phyloP scores from a whole-genome alignment of 2,329 filamentous ascomycete genomes.

The Fusarium sp. region DNA sequence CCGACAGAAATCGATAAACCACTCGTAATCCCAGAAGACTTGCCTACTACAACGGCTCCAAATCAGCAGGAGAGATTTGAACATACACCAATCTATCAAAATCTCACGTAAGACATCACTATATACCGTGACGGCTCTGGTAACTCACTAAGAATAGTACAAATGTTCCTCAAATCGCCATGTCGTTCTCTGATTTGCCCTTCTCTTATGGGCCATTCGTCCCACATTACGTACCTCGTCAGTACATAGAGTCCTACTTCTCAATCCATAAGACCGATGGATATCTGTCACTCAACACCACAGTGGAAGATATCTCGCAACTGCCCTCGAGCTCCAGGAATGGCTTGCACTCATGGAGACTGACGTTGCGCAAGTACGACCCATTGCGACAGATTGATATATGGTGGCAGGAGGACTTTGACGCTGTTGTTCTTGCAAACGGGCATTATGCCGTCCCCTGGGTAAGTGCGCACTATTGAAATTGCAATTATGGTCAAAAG shows the following conservation, averaged over 20 bases:
- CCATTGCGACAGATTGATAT: constrained; percentile 56
- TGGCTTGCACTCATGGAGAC: constrained; percentile 55
- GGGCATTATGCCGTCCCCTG: constrained; percentile 59
- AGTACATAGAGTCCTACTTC: constrained; percentile 68
- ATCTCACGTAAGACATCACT: constrained; percentile 57
- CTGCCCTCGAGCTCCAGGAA: constrained; percentile 34
- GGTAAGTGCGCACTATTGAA: constrained; percentile 48
- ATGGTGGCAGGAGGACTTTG: constrained; percentile 66
- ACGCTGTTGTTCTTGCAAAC: constrained; percentile 58
- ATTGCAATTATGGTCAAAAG: rapidly evolving
- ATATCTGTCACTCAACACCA: constrained; percentile 61
- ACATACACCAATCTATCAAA: constrained; percentile 63
- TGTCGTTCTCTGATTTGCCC: constrained; percentile 64
- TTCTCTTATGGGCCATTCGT: constrained; percentile 68
- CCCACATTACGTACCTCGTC: constrained; percentile 65
- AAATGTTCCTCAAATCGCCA: constrained; percentile 67
- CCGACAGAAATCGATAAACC: constrained; percentile 60
- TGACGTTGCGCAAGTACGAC: constrained; percentile 62
- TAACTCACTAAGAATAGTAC: constrained; percentile 51
- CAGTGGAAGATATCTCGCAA: constrained; percentile 61
- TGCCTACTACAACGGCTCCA: constrained; percentile 57
- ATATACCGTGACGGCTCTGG: neutral
- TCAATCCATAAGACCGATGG: constrained; percentile 60
- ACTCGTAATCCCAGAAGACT: constrained; percentile 55
- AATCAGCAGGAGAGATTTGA: constrained; percentile 58